Base-by-base conservation (phyloP, 2,329 filamentous ascomycete genomes). In the Mollisia scopiformis region DNA sequence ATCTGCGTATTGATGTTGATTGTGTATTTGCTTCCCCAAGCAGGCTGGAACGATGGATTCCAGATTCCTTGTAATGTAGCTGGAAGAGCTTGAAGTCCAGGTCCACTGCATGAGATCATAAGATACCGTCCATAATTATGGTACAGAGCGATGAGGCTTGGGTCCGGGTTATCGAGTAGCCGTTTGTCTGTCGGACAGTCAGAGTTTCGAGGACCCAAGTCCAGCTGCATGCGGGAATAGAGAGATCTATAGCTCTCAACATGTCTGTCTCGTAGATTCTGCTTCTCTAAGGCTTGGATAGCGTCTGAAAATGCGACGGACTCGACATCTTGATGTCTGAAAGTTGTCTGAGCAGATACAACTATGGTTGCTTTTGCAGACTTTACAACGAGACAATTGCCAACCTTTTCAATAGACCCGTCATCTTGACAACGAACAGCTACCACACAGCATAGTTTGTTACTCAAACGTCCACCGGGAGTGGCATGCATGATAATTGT, bases 1-100 rank as follows among this genome's bases (percentile, higher is more conserved):
- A 84, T 84, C 66, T 84, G 76, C 0, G 77, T 71, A 43, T 83
- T 84, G 68, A 83, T 80, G 62, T 83, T 82, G 64, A 82, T 79
- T 0, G 80, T 83, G 58, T 77, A 81, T 62, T 80, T 82, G 25
- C 74, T 76, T 3, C 79, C 79, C 80, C 80, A 82, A 0, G 77
- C 70, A 6, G 77, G 77, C 10, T 73, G 66, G 57, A 78, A 79
- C 5, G 73, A 72, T 0, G 74, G 69, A 52, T 79, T 80, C 78
- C 77, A 80, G 33, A 81, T 74, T 0, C 78, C 78, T 63, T 82
- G 78, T 0, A 80, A 73, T 43, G 75, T 80, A 1, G 78, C 76
- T 4, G 79, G 78, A 4, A 80, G 68, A 11, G 66, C 58, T 53
- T 69, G 69, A 28, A 59, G 21, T 13, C 65, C 69, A 28, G 70